Base-by-base conservation (phyloP, 495 filamentous ascomycete genomes). In the Talaromyces borbonicus region DNA sequence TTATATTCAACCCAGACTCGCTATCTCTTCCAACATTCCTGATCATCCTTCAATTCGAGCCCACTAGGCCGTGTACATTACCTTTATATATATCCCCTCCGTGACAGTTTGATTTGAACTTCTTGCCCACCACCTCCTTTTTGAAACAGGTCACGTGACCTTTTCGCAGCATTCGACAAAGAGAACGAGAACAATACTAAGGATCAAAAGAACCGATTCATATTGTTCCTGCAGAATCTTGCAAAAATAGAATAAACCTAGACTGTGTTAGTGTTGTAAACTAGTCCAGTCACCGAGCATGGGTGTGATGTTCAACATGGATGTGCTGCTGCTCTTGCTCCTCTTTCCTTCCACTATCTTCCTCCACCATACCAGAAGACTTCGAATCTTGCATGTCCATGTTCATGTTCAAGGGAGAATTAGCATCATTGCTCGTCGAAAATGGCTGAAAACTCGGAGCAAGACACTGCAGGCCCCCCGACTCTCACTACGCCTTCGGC, bases 61-160 rank as follows among this genome's bases (percentile, higher is more conserved):
- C n/a, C n/a, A n/a, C n/a, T n/a, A n/a, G n/a, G n/a, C n/a, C n/a
- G n/a, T n/a, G n/a, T n/a, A n/a, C n/a, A n/a, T n/a, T n/a, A n/a
- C n/a, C n/a, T n/a, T n/a, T n/a, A n/a, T n/a, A n/a, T n/a, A n/a
- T n/a, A n/a, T n/a, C n/a, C n/a, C n/a, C n/a, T n/a, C n/a, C n/a
- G n/a, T n/a, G n/a, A n/a, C n/a, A n/a, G n/a, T n/a, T n/a, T n/a
- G n/a, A n/a, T n/a, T n/a, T n/a, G n/a, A n/a, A n/a, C n/a, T n/a
- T n/a, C n/a, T n/a, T n/a, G n/a, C n/a, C n/a, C n/a, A n/a, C n/a
- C n/a, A n/a, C n/a, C n/a, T n/a, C n/a, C n/a, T n/a, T n/a, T n/a
- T n/a, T n/a, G n/a, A n/a, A n/a, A n/a, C n/a, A n/a, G n/a, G 27
- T 48, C 43, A 46, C 43, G 30, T 46, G 43, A 46, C 43, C 2